phyloP scores from a whole-genome alignment of 75 land plant species.

The Pinus albicaulis region DNA sequence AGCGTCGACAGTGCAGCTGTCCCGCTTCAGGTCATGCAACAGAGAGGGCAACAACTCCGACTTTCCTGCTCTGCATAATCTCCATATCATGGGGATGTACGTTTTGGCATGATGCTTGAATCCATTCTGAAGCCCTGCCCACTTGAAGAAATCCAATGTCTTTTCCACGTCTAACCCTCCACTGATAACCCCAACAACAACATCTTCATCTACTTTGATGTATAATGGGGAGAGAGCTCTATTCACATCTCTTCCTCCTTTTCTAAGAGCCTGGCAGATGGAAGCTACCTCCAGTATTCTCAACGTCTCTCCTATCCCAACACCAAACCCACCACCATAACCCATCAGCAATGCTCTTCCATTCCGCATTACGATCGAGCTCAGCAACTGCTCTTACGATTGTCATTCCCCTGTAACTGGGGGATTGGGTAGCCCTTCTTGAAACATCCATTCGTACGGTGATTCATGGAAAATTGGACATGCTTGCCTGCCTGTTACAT shows the following conservation, averaged over 20 bases:
- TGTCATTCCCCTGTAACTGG: background rate
- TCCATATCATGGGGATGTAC: conserved; percentile 3
- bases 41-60: background rate
- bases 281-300: conserved; percentile 10
- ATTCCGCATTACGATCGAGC: conserved; percentile 9
- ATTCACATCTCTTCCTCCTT: conserved; percentile 7
- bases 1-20: background rate
- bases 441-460: background rate
- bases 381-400: background rate
- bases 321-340: background rate
- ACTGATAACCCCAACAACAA: conserved; percentile 5
- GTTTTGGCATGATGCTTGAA: conserved; percentile 6
- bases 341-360: background rate
- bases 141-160: conserved; percentile 5
- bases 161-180: conserved; percentile 6
- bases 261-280: conserved; percentile 6
- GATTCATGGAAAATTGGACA: background rate
- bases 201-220: background rate
- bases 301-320: background rate
- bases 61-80: conserved; percentile 7
- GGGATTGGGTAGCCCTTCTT: background rate
- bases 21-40: background rate
- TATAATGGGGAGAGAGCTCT: background rate
- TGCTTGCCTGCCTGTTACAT: background rate
- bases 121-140: conserved; percentile 7